Evolutionary conservation across 768 basidiomycete species (phyloP), one percentile per base, ranked within the genome.

Genomic region (Pleurotus giganteus): DNA sequence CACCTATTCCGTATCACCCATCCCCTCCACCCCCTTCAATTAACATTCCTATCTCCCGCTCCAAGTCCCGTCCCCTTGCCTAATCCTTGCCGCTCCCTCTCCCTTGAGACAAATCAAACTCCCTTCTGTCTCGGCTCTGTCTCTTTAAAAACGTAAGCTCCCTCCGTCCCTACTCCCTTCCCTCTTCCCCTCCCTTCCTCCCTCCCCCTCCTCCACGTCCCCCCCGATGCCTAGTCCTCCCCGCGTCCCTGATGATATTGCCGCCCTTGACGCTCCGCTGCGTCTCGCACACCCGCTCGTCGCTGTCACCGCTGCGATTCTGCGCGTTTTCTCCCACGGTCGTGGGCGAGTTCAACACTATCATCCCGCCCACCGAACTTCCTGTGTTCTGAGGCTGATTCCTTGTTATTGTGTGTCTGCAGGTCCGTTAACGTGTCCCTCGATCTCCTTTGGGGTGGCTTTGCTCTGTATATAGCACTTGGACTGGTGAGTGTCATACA

Each of bases 271-370:
- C 29, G 2, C 24, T 19, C 42, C 27, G 29, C 46, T n/a, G 46
- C 49, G 34, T 54, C 53, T 8, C 44, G 31, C 24, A 42, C 42
- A 50, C 49, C 37, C 36, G 29, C 39, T 55, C n/a, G 54, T 54
- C 17, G 61, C 63, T 37, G 69, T 73, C 50, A 70, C 66, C 61
- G 70, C 70, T 32, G 69, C 65, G 21, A 65, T 72, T 56, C 63
- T 71, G 28, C 63, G 69, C 51, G 61, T 66, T 27, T 65, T 66
- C 29, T 39, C 21, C 53, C 42, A 27, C 21, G 31, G 13, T 17
- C 31, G 28, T 17, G 31, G 32, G 15, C 15, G 36, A 23, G 36
- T n/a, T 24, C 31, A 36, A 6, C 42, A 31, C 5, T 8, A 45
- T 5, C 5, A 37, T 43, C 43, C 53, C 3, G 24, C 53, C 27